Evolutionary conservation across 495 filamentous ascomycete species (phyloP), one percentile per base, ranked within the genome.

Genomic region (Aspergillus saccharolyticus): DNA sequence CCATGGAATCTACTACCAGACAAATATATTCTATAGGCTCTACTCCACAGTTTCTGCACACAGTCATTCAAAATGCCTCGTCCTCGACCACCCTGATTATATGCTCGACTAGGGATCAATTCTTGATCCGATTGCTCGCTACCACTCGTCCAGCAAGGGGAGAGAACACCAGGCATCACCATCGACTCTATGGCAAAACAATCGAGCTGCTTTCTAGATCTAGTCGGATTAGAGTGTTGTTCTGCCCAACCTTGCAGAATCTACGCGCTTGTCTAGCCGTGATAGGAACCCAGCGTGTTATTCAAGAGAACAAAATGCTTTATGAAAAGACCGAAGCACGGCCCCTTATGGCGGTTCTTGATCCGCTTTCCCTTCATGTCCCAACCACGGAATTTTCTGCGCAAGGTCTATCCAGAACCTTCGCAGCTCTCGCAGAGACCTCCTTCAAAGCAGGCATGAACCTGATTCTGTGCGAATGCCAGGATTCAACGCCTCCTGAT

Each of bases 351-450:
- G 77, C 85, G 14, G 68, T 92, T 12, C 81, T 89, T 57, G 83
- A 89, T 53, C 75, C 87, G 46, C 62, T 95, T 12, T 70, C 75
- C 25, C 68, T 90, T 39, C 91, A 96, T 71, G 76, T 76, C n/a
- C 70, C 77, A 24, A 92, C 89, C 4, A 82, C 83, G 54, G 89
- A 94, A 63, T 92, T 88, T 78, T 91, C 88, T 44, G 90, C 86
- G 0, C 91, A 96, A 67, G 91, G 90, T 0, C 68, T 96, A 5
- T 83, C 83, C 50, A 83, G 84, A 63, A 89, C 85, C 5, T 74
- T 89, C 16, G 81, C 91, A 12, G 68, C 70, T 20, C 71, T 87
- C 7, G 83, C 92, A 24, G 91, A 95, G 62, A 76, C 83, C 8
- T 84, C 86, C 1, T 65, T 65, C 19, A 59, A 59, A 3, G 64